phyloP scores from a whole-genome alignment of 2,329 filamentous ascomycete species.

The Lecanicillium sp. region DNA sequence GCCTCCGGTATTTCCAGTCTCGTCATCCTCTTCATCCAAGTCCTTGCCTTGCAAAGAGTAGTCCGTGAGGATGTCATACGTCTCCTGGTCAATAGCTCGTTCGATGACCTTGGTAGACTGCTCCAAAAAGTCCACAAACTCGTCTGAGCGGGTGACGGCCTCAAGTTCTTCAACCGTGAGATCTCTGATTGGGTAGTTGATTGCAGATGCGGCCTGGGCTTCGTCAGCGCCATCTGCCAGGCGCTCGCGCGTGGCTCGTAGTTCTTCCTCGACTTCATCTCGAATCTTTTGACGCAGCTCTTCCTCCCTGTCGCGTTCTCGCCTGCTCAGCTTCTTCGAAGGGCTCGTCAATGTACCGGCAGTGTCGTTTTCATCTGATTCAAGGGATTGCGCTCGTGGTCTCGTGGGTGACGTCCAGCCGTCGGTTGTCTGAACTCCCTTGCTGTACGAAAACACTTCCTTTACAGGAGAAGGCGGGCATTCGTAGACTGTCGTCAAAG shows the following conservation, averaged over 20 bases:
- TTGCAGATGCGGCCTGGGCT: conserved; percentile 20
- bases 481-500: conserved; percentile 74
- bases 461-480: conserved; percentile 67
- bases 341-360: conserved; percentile 51
- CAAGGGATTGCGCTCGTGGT: conserved; percentile 33
- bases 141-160: conserved; percentile 84
- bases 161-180: conserved; percentile 80
- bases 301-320: conserved; percentile 78
- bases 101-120: conserved; percentile 96
- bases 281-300: conserved; percentile 79
- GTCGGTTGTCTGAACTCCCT: conserved; percentile 86
- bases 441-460: conserved; percentile 94
- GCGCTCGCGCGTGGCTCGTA: conserved; percentile 64
- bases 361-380: conserved; percentile 57
- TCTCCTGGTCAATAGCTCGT: conserved; percentile 83
- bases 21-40: conserved; percentile 76
- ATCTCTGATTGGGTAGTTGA: conserved; percentile 70
- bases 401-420: conserved; percentile 57
- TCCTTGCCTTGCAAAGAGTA: conserved; percentile 78
- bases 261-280: conserved; percentile 86
- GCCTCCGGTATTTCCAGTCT: conserved; percentile 61
- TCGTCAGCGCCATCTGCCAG: conserved; percentile 38
- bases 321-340: conserved; percentile 70
- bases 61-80: conserved; percentile 89
- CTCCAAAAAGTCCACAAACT: conserved; percentile 93